Percentiles rank a stretch among this genome's conserved stretches.
Conservation (phyloP, 208 protist genomes). For the Trypanosoma cruzi region DNA sequence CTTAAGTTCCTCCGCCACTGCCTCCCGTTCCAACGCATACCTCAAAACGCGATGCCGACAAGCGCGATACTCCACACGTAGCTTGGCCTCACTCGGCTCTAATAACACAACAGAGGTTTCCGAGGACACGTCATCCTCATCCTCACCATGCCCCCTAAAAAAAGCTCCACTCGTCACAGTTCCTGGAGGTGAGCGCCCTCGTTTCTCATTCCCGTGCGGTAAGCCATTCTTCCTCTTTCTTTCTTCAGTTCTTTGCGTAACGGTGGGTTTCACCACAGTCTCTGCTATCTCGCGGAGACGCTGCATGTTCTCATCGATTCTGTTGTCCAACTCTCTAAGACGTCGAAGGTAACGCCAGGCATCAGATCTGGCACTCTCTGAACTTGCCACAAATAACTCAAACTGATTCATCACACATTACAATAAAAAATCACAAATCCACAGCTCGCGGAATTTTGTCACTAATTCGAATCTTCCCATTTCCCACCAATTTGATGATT, state of each 20-base stretch:
- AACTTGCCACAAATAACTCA: constrained; percentile 71
- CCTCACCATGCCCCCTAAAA: neutral
- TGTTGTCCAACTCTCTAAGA: constrained; percentile 59
- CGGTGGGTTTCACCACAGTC: constrained; percentile 6
- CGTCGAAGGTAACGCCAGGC: constrained; percentile 67
- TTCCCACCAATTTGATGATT: neutral
- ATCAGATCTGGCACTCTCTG: constrained; percentile 56
- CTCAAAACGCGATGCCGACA: constrained; percentile 12
- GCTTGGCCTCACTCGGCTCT: constrained; percentile 2
- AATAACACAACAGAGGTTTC: constrained; percentile 12
- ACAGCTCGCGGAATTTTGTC: neutral
- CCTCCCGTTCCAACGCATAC: constrained; percentile 31
- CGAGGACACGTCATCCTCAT: neutral
- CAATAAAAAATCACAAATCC: constrained; percentile 1
- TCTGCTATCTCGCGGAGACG: constrained; percentile 40
- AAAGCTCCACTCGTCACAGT: neutral
- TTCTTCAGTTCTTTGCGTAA: neutral
- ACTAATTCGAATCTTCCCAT: neutral
- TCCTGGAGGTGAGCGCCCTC: constrained; percentile 1
- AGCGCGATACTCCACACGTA: constrained; percentile 15
- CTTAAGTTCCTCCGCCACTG: constrained; percentile 31
- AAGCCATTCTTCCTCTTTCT: neutral
- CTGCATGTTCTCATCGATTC: constrained; percentile 56
- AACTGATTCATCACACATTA: constrained; percentile 55
- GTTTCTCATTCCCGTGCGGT: constrained; percentile 4